Base-by-base conservation (phyloP, 148 eudicot genomes). In the Rhododendron williamsianum region DNA sequence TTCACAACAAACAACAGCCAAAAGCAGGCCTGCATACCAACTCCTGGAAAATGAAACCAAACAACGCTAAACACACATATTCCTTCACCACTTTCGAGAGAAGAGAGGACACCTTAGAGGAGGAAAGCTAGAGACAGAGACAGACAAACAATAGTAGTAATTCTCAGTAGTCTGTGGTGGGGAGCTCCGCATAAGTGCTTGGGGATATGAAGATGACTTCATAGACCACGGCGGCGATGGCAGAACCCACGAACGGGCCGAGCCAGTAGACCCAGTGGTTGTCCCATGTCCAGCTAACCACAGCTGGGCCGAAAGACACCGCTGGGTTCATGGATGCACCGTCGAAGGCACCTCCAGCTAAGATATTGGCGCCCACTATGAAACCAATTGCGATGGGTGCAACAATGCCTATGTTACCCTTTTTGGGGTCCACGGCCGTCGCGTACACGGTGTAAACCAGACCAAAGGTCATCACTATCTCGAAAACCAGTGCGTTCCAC, bases 241-340 rank as follows among this genome's bases (percentile, higher is more conserved):
- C 91, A 48, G 92, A 86, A 13, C 96, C 94, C 19, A 88, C 13
- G 12, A 93, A 87, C 18, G 96, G 96, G 9, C 96, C 96, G 6
- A 90, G 85, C 96, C 96, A 92, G 88, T 93, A 93, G 86, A 92
- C 93, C 96, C 94, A 92, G 86, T 93, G 92, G 89, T 83, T 88
- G 85, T 73, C 54, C 93, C 94, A 93, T 18, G 91, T 78, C 96
- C 94, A 93, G 91, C 95, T 93, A 46, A 93, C 95, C 11, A 92
- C 93, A 35, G 95, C 93, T 0, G 95, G 95, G 38, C 95, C 96
- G 36, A 93, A 93, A 45, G 94, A 89, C 84, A 93, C 94, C 12
- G 93, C 94, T 5, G 95, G 95, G 91, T 93, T 93, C 95, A 92
- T 93, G 86, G 94, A 92, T 43, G 91, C 95, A 54, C 95, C 94